Conservation (phyloP, 441 rosid genomes). For the Mallotus japonicus region DNA sequence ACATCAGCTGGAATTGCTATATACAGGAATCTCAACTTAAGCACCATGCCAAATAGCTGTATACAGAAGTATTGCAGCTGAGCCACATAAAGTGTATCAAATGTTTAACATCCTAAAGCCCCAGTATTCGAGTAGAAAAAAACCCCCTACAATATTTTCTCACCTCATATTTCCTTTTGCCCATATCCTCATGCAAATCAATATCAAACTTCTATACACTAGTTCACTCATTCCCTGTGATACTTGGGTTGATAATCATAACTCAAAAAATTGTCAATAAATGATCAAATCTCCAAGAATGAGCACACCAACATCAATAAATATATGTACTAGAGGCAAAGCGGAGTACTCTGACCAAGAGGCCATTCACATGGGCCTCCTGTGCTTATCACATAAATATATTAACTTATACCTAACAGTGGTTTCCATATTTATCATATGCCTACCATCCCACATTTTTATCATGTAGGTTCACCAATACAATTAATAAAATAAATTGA, state of each 20-base stretch:
- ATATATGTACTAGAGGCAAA: not conserved
- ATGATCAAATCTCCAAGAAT: not conserved
- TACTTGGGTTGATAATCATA: not conserved
- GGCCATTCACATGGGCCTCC: conserved; percentile 1
- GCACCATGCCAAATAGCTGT: not conserved
- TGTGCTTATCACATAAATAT: conserved; percentile 1
- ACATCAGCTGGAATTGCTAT: not conserved
- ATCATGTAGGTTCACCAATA: conserved; percentile 3
- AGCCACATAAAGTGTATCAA: not conserved
- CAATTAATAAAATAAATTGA: no score
- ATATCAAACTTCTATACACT: not conserved
- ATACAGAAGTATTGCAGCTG: not conserved
- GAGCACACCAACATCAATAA: not conserved
- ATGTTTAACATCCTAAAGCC: not conserved
- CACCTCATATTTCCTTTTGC: not conserved
- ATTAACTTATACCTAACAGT: not conserved
- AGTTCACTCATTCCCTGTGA: not conserved
- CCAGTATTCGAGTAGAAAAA: not conserved
- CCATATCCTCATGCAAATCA: not conserved
- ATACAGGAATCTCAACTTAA: conserved; percentile 1
- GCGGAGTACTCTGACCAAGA: not conserved
- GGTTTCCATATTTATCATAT: not conserved
- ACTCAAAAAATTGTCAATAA: not conserved
- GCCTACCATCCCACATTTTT: not conserved
- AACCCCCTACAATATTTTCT: not conserved